Evolutionary conservation across 768 basidiomycete genomes (phyloP).

Genomic region (Podaxis rugospora): DNA sequence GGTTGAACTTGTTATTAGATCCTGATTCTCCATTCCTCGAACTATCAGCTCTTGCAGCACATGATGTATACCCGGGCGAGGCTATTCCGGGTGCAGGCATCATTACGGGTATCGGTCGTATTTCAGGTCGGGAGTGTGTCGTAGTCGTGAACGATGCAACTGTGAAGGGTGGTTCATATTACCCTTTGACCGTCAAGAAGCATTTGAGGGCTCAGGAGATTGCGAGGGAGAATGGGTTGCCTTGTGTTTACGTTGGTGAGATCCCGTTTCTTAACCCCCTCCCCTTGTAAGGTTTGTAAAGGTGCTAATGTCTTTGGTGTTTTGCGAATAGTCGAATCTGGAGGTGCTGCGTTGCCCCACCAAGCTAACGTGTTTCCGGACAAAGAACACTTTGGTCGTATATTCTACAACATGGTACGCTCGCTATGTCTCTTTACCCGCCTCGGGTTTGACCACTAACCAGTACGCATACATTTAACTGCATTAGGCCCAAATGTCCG

Average conservation of each 20-base stretch:
- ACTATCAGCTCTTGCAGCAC: conserved; percentile 79
- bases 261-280: too few species aligned
- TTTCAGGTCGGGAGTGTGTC: conserved; percentile 81
- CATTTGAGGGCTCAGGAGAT: conserved; percentile 93
- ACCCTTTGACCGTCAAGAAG: conserved; percentile 93
- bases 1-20: conserved; percentile 73
- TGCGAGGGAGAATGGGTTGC: conserved; percentile 84
- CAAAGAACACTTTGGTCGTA: conserved; percentile 92
- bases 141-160: conserved; percentile 93
- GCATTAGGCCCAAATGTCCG: conserved; percentile 84
- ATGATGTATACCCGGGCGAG: conserved; percentile 77
- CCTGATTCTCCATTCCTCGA: conserved; percentile 88
- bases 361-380: conserved; percentile 96
- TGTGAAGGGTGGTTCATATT: conserved; percentile 91
- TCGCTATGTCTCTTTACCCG: background rate
- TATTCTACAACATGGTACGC: conserved; percentile 94
- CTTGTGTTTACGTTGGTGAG: conserved; percentile 90
- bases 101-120: conserved; percentile 80
- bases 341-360: conserved; percentile 87
- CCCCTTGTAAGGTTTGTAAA: background rate
- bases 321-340: conserved; percentile 71
- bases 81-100: conserved; percentile 85
- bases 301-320: too few species aligned
- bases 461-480: background rate
- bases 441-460: background rate